phyloP scores from a whole-genome alignment of 345 rosid species.

The Geranium brycei region DNA sequence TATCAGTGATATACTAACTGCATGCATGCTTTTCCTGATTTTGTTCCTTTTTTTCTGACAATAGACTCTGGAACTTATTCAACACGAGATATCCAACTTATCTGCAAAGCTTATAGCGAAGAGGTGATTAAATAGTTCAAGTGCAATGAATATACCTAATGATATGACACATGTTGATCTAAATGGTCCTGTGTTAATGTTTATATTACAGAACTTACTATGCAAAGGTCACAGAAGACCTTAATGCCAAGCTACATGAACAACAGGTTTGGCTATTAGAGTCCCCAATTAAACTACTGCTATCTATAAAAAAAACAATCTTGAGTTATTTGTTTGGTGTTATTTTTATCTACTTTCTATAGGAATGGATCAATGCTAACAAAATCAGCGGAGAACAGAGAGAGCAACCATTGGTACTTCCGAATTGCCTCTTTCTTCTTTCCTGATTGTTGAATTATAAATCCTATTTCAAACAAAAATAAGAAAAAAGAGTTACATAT shows the following conservation, averaged over 20 bases:
- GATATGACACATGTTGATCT: not conserved
- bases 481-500: too few relatives aligned
- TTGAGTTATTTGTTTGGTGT: conserved; percentile 9
- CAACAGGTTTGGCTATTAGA: conserved; percentile 37
- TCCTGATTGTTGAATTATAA: not conserved
- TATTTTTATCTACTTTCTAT: not conserved
- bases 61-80: conserved; percentile 52
- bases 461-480: too few relatives aligned
- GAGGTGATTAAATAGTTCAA: conserved; percentile 34
- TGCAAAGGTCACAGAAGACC: conserved; percentile 32
- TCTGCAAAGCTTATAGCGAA: conserved; percentile 33
- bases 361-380: conserved; percentile 46
- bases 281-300: conserved; percentile 4
- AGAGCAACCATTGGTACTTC: conserved; percentile 25
- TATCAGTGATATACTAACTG: not conserved
- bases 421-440: not conserved
- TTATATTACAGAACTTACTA: conserved; percentile 37
- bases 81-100: conserved; percentile 41
- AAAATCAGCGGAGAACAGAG: conserved; percentile 13
- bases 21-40: not conserved
- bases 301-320: not conserved
- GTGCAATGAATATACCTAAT: conserved; percentile 1
- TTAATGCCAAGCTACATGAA: conserved; percentile 32
- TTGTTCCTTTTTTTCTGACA: not conserved
- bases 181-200: not conserved